Conservation (phyloP, 2,329 filamentous ascomycete species). For the Paraphaeosphaeria sporulosa region DNA sequence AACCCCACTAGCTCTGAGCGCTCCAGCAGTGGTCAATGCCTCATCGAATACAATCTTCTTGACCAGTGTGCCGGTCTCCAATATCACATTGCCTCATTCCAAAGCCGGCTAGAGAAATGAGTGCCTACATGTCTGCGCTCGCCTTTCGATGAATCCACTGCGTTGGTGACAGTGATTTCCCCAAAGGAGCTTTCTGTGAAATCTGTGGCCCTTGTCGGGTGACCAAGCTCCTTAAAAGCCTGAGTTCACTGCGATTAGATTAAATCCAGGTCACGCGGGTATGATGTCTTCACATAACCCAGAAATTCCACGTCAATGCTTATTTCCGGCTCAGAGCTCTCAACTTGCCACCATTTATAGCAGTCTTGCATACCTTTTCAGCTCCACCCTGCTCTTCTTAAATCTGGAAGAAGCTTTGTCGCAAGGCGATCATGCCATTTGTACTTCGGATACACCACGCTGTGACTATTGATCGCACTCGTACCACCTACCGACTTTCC, state of each 20-base stretch:
- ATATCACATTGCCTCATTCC: conserved; percentile 23
- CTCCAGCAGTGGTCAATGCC: conserved; percentile 14
- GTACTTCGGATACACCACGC: conserved; percentile 26
- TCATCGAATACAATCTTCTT: conserved; percentile 23
- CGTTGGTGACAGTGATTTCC: conserved; percentile 27
- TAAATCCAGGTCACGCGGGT: conserved; percentile 21
- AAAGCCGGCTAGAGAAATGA: conserved; percentile 29
- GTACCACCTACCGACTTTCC: conserved; percentile 28
- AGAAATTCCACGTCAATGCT: conserved; percentile 8
- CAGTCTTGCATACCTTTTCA: conserved; percentile 21
- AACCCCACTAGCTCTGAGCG: conserved; percentile 23
- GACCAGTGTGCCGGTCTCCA: conserved; percentile 24
- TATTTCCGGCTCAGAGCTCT: conserved; percentile 1
- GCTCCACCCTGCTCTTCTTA: conserved; percentile 12
- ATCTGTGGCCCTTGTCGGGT: conserved; percentile 17
- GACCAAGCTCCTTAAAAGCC: conserved; percentile 27
- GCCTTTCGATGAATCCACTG: conserved; percentile 24
- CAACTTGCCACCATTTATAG: conserved; percentile 24
- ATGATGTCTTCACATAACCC: conserved; percentile 24
- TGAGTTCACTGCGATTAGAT: conserved; percentile 25
- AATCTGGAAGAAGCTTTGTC: conserved; percentile 18
- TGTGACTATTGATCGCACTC: conserved; percentile 32
- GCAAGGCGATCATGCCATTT: conserved; percentile 30
- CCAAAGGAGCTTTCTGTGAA: conserved; percentile 22
- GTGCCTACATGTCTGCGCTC: conserved; percentile 30